phyloP scores from a whole-genome alignment of 2,329 filamentous ascomycete genomes.

The Cercospora nicotianae region DNA sequence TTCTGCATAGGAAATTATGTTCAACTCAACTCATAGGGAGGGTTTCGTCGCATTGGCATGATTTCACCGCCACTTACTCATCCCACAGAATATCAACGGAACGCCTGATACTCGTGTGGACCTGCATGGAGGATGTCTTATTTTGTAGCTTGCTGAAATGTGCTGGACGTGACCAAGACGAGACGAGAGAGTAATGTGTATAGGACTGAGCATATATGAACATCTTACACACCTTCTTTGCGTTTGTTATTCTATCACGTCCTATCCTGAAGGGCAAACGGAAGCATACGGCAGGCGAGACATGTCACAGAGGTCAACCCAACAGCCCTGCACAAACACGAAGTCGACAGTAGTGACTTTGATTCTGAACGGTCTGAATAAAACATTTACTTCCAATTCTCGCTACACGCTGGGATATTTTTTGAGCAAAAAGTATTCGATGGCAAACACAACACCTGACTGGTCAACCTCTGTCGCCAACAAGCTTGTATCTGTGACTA shows the following conservation, averaged over 20 bases:
- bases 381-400: constrained; percentile 6
- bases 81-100: background rate
- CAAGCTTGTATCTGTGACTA: background rate
- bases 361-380: background rate
- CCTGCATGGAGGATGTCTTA: background rate
- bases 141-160: background rate
- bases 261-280: background rate
- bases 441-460: constrained; percentile 4
- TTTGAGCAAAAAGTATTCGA: background rate
- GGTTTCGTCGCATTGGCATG: background rate
- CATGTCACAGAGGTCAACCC: background rate
- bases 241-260: background rate
- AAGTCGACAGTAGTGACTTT: background rate
- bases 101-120: background rate
- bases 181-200: background rate
- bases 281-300: background rate
- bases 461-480: background rate
- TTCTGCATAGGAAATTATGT: constrained; percentile 49
- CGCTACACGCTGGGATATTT: constrained; percentile 2
- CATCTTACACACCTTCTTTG: background rate
- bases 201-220: background rate
- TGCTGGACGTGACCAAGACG: background rate
- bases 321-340: background rate
- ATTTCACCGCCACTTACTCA: background rate
- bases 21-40: constrained; percentile 40